Percentiles rank a stretch among this genome's conserved stretches.
Conservation (phyloP, 1,284 basidiomycete species). For the Leccinum subrobustum region DNA sequence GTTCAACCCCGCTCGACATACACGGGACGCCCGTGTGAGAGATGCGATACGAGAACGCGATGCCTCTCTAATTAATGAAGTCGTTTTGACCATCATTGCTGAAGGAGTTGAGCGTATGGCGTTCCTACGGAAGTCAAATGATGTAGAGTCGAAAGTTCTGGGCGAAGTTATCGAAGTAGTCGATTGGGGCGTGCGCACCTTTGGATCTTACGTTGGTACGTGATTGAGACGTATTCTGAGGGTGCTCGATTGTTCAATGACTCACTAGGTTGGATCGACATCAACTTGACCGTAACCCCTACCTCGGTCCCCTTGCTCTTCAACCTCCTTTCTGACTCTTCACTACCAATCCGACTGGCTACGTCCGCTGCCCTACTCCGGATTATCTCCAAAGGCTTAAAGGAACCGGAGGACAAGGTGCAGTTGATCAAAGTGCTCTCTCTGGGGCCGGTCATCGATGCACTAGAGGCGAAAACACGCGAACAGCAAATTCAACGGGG, state of each 20-base stretch:
- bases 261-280: conserved; percentile 91
- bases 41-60: conserved; percentile 91
- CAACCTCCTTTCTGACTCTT: conserved; percentile 78
- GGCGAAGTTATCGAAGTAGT: conserved; percentile 76
- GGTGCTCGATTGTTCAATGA: conserved; percentile 10
- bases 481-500: conserved; percentile 65
- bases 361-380: conserved; percentile 80
- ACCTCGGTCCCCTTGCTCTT: conserved; percentile 87
- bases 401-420: conserved; percentile 89
- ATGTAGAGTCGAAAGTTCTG: conserved; percentile 46
- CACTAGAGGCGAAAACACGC: conserved; percentile 77
- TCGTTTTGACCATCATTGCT: conserved; percentile 81
- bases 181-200: conserved; percentile 87
- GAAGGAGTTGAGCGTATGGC: conserved; percentile 68
- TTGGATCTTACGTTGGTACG: conserved; percentile 93
- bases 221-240: conserved; percentile 21
- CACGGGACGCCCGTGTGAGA: conserved; percentile 79
- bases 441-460: conserved; percentile 75
- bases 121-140: conserved; percentile 50
- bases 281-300: conserved; percentile 92
- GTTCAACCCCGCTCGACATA: conserved; percentile 68
- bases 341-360: conserved; percentile 79
- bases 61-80: conserved; percentile 84
- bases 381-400: conserved; percentile 90
- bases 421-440: conserved; percentile 90